Evolutionary conservation across 768 basidiomycete species (phyloP).

Genomic region (Imleria badia): DNA sequence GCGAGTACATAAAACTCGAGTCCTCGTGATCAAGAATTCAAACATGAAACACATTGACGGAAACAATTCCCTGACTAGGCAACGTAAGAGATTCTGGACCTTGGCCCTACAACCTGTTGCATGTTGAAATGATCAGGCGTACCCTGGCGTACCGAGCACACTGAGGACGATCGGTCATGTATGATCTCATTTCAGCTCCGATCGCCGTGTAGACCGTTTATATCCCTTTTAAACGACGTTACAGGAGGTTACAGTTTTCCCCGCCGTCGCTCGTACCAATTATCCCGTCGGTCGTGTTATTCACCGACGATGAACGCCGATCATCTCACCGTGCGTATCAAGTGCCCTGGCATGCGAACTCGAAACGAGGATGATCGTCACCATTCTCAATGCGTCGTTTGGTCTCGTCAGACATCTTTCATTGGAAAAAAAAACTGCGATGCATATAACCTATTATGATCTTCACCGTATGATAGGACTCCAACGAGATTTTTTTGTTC

Average conservation of each 20-base stretch:
- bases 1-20: not conserved
- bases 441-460: conserved; percentile 18
- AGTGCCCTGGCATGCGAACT: not conserved
- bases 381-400: not conserved
- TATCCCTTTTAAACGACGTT: not conserved
- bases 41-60: conserved; percentile 3
- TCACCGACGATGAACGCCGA: not conserved
- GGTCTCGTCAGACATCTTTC: conserved; percentile 1
- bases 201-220: not conserved
- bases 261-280: not conserved
- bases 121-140: not conserved
- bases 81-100: not conserved
- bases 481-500: conserved; percentile 5
- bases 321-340: not conserved
- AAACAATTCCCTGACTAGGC: not conserved
- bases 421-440: not conserved
- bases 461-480: conserved; percentile 16
- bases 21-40: not conserved
- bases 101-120: not conserved
- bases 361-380: conserved; percentile 1
- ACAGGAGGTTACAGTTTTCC: not conserved
- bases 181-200: conserved; percentile 11
- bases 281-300: not conserved
- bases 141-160: not conserved
- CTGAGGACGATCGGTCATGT: not conserved